A percentile compares a stretch with the other conserved stretches of the same genome.
phyloP scores from a whole-genome alignment of 805 yeast genomes.

The Sugiyamaella valdiviana region DNA sequence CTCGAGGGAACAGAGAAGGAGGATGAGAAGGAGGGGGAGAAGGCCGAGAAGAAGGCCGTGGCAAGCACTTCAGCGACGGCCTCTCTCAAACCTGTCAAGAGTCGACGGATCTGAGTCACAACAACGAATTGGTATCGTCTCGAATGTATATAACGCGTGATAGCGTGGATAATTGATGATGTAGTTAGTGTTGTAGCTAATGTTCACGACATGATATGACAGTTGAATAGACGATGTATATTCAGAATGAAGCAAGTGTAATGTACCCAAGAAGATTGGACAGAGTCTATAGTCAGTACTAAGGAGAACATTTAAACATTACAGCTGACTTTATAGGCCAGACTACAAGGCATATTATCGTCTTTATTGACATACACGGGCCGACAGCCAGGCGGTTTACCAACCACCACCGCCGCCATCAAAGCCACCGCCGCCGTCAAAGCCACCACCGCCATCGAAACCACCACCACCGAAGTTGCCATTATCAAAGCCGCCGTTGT shows the following conservation, averaged over 20 bases:
- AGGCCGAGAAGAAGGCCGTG: background rate
- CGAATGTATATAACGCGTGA: background rate
- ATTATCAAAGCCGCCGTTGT: constrained; percentile 22
- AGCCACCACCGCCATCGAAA: constrained; percentile 17
- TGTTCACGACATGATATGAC: no score
- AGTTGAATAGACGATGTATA: no score
- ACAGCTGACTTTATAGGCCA: no score
- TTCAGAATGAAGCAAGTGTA: no score
- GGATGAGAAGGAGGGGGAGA: background rate
- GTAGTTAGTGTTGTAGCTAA: background rate
- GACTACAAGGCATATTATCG: no score
- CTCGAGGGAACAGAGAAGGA: constrained; percentile 6
- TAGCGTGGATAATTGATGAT: background rate
- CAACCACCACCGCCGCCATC: no score
- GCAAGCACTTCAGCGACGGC: background rate
- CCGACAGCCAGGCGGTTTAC: no score
- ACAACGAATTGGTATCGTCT: background rate
- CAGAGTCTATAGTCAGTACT: no score
- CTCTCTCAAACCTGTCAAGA: background rate
- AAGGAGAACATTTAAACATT: no score
- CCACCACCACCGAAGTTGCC: constrained; percentile 32
- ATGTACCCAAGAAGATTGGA: no score
- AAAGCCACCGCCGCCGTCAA: constrained; percentile 2
- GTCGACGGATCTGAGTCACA: background rate
- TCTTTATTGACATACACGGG: no score